Percentiles rank a stretch among this genome's conserved stretches.
phyloP scores from a whole-genome alignment of 139 green algal genomes.

The Chlamydomonas schloesseri region DNA sequence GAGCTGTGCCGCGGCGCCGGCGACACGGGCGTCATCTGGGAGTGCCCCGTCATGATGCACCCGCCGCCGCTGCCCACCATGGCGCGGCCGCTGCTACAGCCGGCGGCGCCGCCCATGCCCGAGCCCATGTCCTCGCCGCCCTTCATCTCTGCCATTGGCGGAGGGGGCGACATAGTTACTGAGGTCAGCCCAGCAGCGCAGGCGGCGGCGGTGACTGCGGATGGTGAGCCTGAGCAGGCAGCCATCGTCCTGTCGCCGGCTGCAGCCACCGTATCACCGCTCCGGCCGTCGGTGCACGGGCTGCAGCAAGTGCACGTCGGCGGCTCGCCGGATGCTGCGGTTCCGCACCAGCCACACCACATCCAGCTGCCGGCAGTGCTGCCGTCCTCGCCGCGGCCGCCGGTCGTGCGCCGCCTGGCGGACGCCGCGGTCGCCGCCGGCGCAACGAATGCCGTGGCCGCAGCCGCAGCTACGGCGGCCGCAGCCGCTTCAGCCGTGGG shows the following conservation, averaged over 20 bases:
- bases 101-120: neutral
- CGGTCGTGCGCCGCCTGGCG: neutral
- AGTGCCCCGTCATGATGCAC: constrained; percentile 60
- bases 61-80: constrained; percentile 12
- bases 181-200: too few species aligned
- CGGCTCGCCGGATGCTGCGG: neutral
- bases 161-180: too few species aligned
- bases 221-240: neutral
- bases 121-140: neutral
- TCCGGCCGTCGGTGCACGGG: too few species aligned
- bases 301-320: too few species aligned
- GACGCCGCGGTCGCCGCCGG: too few species aligned
- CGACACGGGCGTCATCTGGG: constrained; percentile 59
- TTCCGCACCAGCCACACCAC: neutral
- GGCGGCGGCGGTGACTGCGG: too few species aligned
- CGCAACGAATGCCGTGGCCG: too few species aligned
- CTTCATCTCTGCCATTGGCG: neutral
- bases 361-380: neutral
- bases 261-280: too few species aligned
- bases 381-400: constrained; percentile 11
- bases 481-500: neutral
- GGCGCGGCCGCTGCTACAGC: neutral
- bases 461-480: too few species aligned
- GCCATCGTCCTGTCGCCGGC: neutral
- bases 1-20: constrained; percentile 48